These are phyloP conservation scores for Talaromyces sp. DNA, from an alignment of 2,329 filamentous ascomycete genomes.

Conservation along the genomic window DNA sequence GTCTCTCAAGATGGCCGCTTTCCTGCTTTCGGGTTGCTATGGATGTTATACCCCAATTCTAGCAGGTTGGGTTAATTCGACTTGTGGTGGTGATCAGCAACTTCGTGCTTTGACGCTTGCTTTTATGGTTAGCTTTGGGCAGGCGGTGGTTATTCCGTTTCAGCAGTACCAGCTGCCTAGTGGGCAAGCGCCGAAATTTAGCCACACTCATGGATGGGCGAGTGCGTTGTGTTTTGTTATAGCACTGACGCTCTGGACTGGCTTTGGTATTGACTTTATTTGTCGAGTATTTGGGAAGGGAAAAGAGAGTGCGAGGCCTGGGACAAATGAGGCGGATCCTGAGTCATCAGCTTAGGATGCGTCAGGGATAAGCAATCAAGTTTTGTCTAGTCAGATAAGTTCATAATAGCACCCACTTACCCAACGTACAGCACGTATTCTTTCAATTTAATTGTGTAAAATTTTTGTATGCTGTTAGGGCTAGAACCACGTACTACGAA, in stretches of 20 bases:
- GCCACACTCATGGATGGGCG: background rate
- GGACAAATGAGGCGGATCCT: background rate
- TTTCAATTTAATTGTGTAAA: too few relatives aligned
- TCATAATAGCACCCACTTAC: too few relatives aligned
- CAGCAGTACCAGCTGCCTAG: background rate
- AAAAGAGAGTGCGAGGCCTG: background rate
- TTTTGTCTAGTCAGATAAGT: too few relatives aligned
- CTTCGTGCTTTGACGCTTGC: slow-evolving; percentile 8
- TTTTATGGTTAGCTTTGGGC: slow-evolving; percentile 5
- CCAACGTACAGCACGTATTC: too few relatives aligned
- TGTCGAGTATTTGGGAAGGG: background rate
- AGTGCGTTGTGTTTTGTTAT: background rate
- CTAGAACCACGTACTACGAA: too few relatives aligned
- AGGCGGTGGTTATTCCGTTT: background rate
- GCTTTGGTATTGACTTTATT: background rate
- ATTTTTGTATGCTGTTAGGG: too few relatives aligned
- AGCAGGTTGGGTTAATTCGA: slow-evolving; percentile 9
- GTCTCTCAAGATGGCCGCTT: slow-evolving; percentile 7
- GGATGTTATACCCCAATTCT: slow-evolving; percentile 1
- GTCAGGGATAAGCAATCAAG: too few relatives aligned
- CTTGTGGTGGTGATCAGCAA: slow-evolving; percentile 14
- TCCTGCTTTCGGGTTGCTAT: slow-evolving; percentile 4
- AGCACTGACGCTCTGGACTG: background rate
- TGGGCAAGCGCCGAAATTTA: background rate
- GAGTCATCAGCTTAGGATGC: background rate